A percentile compares a stretch with the other conserved stretches of the same genome.
These are phyloP conservation scores for Ceratopteris richardii DNA, from an alignment of 75 land plant species.

Conservation along the genomic window DNA sequence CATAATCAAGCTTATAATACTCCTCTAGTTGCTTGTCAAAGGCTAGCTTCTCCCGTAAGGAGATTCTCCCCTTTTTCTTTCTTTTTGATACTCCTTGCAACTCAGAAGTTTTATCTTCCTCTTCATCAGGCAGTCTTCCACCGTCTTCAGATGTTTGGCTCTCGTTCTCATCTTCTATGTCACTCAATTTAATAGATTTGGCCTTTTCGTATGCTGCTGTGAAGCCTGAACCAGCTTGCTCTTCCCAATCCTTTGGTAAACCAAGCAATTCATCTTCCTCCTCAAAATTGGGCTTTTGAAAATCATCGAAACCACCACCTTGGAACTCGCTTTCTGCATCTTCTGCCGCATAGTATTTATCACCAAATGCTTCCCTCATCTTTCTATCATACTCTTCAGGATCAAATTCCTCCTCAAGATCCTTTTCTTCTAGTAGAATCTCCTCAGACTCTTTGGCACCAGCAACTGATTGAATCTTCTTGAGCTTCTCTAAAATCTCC, in stretches of 20 bases:
- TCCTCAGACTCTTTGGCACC: slow-evolving; percentile 35
- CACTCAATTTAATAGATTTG: background rate
- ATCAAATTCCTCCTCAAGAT: slow-evolving; percentile 90
- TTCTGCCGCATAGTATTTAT: slow-evolving; percentile 59
- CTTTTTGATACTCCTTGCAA: slow-evolving; percentile 22
- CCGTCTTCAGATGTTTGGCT: background rate
- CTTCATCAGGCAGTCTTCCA: background rate
- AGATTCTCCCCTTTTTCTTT: slow-evolving; percentile 37
- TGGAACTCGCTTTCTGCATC: slow-evolving; percentile 61
- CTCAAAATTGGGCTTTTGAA: slow-evolving; percentile 85
- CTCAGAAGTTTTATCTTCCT: slow-evolving; percentile 7
- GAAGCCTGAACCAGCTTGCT: slow-evolving; percentile 5
- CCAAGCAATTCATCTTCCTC: slow-evolving; percentile 85
- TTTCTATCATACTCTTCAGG: slow-evolving; percentile 85
- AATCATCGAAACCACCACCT: slow-evolving; percentile 16
- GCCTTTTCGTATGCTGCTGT: background rate
- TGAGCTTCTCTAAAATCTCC: slow-evolving; percentile 73
- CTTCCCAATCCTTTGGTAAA: slow-evolving; percentile 62
- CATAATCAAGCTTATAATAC: slow-evolving; percentile 84
- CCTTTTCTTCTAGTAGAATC: slow-evolving; percentile 27
- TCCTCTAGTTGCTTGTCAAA: slow-evolving; percentile 66
- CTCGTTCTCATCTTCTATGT: slow-evolving; percentile 11
- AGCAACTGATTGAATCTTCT: slow-evolving; percentile 58
- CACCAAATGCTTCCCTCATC: slow-evolving; percentile 74
- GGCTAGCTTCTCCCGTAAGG: slow-evolving; percentile 42